Conservation (phyloP, 2,329 filamentous ascomycete species). For the Colletotrichum lupini region DNA sequence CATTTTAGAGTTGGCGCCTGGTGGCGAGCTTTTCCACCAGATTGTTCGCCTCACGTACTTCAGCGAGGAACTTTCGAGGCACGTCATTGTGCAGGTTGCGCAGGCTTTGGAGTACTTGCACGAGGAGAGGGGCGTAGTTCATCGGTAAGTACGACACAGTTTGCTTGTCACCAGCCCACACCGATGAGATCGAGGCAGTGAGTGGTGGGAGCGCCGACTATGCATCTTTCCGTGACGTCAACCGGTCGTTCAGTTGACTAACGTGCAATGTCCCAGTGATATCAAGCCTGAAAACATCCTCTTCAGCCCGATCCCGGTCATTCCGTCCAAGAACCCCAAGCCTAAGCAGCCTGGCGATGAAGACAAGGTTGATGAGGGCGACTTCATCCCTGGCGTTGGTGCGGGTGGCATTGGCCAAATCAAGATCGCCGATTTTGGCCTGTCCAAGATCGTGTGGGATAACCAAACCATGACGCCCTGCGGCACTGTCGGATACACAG, state of each 20-base stretch:
- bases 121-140: conserved; percentile 93
- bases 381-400: conserved; percentile 85
- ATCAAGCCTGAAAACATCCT: conserved; percentile 99
- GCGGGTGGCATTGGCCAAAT: conserved; percentile 92
- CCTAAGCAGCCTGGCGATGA: conserved; percentile 89
- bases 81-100: conserved; percentile 96
- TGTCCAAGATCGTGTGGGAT: conserved; percentile 99
- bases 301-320: conserved; percentile 86
- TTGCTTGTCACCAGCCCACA: not conserved
- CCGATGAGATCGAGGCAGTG: not conserved
- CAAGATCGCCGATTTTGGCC: conserved; percentile 97
- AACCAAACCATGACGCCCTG: conserved; percentile 99
- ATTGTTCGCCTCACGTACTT: conserved; percentile 99
- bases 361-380: conserved; percentile 96
- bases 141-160: conserved; percentile 76
- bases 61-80: conserved; percentile 92
- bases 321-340: conserved; percentile 84
- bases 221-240: conserved; percentile 42
- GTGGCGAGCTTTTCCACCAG: conserved; percentile 97
- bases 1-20: conserved; percentile 91
- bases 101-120: conserved; percentile 93
- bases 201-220: not conserved
- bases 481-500: conserved; percentile 97
- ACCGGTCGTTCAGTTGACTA: conserved; percentile 25
- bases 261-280: conserved; percentile 67